Percentiles rank a stretch among this genome's conserved stretches.
Evolutionary conservation across 495 filamentous ascomycete genomes (phyloP).

Genomic region (Aspergillus campestris): DNA sequence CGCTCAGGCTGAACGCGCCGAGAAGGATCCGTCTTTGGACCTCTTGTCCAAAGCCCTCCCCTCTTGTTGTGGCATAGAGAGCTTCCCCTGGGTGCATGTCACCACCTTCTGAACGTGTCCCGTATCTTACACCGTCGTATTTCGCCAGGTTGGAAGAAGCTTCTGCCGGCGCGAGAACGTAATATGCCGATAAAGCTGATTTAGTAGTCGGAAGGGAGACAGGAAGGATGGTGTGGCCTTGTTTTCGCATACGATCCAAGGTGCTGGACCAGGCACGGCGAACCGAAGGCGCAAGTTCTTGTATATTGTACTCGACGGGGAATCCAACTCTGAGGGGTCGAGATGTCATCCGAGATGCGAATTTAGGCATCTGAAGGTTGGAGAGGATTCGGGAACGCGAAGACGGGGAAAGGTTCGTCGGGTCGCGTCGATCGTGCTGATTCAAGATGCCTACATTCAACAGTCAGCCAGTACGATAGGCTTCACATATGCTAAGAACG

Average conservation of each 20-base stretch:
- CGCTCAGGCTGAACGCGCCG: constrained; percentile 84
- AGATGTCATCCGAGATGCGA: constrained; percentile 22
- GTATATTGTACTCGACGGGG: constrained; percentile 80
- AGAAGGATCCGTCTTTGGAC: constrained; percentile 80
- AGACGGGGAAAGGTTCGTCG: constrained; percentile 54
- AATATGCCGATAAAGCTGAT: constrained; percentile 85
- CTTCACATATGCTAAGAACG: neutral
- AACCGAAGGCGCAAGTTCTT: constrained; percentile 62
- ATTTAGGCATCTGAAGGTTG: constrained; percentile 12
- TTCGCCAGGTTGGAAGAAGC: constrained; percentile 96
- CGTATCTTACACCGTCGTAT: constrained; percentile 93
- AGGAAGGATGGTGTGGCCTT: constrained; percentile 61
- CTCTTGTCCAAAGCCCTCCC: constrained; percentile 68
- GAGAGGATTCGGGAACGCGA: constrained; percentile 41
- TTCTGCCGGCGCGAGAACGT: constrained; percentile 89
- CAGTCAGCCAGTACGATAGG: neutral
- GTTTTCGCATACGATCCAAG: constrained; percentile 44
- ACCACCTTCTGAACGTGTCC: constrained; percentile 38
- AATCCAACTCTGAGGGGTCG: constrained; percentile 56
- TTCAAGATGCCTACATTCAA: constrained; percentile 36
- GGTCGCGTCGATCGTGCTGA: constrained; percentile 63
- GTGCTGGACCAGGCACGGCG: constrained; percentile 59
- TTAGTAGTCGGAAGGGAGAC: constrained; percentile 80
- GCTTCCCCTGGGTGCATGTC: constrained; percentile 35
- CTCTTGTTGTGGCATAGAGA: constrained; percentile 69